Percentiles rank a stretch among this genome's conserved stretches.
phyloP scores from a whole-genome alignment of 257 asterid species.

The Capsicum chinense region DNA sequence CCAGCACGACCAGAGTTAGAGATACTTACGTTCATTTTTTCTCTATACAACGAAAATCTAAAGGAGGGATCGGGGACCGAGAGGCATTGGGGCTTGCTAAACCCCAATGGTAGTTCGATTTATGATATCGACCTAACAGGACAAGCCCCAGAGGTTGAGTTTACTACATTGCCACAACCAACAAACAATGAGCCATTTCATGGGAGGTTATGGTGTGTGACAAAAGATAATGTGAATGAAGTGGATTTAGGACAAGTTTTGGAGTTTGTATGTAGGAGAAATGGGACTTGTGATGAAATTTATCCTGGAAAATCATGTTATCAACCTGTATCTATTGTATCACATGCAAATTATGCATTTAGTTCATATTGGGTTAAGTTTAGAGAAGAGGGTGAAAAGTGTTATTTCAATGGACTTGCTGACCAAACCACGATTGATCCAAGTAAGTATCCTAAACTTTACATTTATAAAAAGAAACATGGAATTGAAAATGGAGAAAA shows the following conservation, averaged over 20 bases:
- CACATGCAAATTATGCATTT: constrained; percentile 82
- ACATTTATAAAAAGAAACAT: background rate
- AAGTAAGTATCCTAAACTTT: constrained; percentile 36
- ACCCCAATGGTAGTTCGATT: constrained; percentile 45
- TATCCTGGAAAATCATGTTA: constrained; percentile 66
- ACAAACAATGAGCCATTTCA: constrained; percentile 52
- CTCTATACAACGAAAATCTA: constrained; percentile 66
- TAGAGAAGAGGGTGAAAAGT: constrained; percentile 37
- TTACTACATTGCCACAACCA: constrained; percentile 41
- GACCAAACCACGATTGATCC: constrained; percentile 39
- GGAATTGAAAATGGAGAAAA: background rate
- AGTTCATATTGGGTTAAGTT: constrained; percentile 75
- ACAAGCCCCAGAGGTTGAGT: constrained; percentile 30
- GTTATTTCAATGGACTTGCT: constrained; percentile 49
- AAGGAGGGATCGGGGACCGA: constrained; percentile 68
- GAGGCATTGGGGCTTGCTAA: constrained; percentile 75
- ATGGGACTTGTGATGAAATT: constrained; percentile 62
- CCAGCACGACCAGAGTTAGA: constrained; percentile 66
- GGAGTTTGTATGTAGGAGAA: constrained; percentile 54
- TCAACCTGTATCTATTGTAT: constrained; percentile 52
- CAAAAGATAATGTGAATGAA: background rate
- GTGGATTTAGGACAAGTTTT: constrained; percentile 47
- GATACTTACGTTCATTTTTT: constrained; percentile 64
- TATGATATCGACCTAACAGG: constrained; percentile 75
- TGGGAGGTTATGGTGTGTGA: constrained; percentile 78